A percentile compares a stretch with the other conserved stretches of the same genome.
phyloP scores from a whole-genome alignment of 306 rosid genomes.

The Pueraria montana region DNA sequence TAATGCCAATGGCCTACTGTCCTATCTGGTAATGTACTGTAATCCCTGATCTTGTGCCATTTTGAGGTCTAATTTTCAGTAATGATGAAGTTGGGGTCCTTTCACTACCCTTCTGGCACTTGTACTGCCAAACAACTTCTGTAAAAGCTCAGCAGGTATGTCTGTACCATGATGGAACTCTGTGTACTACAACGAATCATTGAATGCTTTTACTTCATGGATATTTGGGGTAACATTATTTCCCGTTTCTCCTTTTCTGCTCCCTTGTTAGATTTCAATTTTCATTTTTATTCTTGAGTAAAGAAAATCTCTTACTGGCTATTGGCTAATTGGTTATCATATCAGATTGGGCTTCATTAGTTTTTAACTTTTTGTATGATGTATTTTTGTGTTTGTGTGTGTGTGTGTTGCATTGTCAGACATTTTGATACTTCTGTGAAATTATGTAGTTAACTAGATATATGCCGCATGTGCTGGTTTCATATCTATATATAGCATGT shows the following conservation, averaged over 20 bases:
- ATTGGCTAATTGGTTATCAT: too few species aligned
- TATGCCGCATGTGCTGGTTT: slow-evolving; percentile 25
- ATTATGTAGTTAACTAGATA: not conserved
- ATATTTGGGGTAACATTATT: slow-evolving; percentile 42
- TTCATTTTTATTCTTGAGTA: not conserved
- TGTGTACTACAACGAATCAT: slow-evolving; percentile 46
- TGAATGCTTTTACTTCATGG: slow-evolving; percentile 53
- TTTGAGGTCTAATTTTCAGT: slow-evolving; percentile 43
- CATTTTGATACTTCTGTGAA: slow-evolving; percentile 25
- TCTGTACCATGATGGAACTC: slow-evolving; percentile 54
- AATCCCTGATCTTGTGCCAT: slow-evolving; percentile 32
- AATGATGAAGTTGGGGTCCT: slow-evolving; percentile 48
- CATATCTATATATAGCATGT: not conserved
- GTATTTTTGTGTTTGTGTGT: too few species aligned
- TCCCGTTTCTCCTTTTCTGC: slow-evolving; percentile 23
- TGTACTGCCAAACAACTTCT: slow-evolving; percentile 47
- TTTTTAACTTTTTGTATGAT: slow-evolving; percentile 29
- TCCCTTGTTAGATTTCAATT: slow-evolving; percentile 18
- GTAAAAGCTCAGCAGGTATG: slow-evolving; percentile 45
- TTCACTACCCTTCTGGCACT: slow-evolving; percentile 38
- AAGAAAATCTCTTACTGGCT: not conserved
- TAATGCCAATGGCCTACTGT: slow-evolving; percentile 2
- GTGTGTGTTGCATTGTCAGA: slow-evolving; percentile 3
- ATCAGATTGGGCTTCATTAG: slow-evolving; percentile 27
- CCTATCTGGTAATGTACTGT: slow-evolving; percentile 28